Evolutionary conservation across 495 filamentous ascomycete species (phyloP), one percentile per base, ranked within the genome.

Genomic region (Podospora australis): DNA sequence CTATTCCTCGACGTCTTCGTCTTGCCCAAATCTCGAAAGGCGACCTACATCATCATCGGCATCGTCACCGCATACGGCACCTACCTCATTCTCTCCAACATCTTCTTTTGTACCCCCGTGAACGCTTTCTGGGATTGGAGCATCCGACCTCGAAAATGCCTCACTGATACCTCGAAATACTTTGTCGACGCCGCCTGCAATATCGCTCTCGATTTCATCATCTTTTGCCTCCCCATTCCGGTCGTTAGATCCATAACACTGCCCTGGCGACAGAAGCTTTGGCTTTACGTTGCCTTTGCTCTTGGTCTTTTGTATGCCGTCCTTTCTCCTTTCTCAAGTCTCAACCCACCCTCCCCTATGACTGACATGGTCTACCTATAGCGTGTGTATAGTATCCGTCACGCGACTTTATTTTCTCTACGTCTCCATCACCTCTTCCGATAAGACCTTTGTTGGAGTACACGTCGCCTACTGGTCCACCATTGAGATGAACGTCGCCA

Each of bases 191-290:
- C 50, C 26, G 46, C 29, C 6, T 9, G 62, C 17, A 52, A 59
- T 26, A 48, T 65, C 39, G 40, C 39, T 4, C 49, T 61, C 11
- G 59, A 68, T 34, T 40, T 66, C n/a, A 21, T 55, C 16, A 57
- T 66, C 10, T 65, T 66, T 35, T 11, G 48, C 19, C 50, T 69
- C 24, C 65, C 63, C 7, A 46, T 69, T 9, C 62, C 65, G 1
- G 47, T 59, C 3, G 26, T 69, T 17, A 9, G 49, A 7, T 10
- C 17, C 1, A 39, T 69, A 39, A 57, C 49, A 5, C 41, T 62
- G 22, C 47, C 50, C 4, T 16, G 10, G 39, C 48, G 44, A 34
- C 46, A 55, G 42, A 63, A 58, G 39, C 6, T 59, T 8, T 46
- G 50, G 14, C 25, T 63, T 7, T 21, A 46, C 14, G 24, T 56